These are phyloP conservation scores for Apophysomyces sp. DNA, from an alignment of 371 early-diverging fungal species.

Conservation along the genomic window DNA sequence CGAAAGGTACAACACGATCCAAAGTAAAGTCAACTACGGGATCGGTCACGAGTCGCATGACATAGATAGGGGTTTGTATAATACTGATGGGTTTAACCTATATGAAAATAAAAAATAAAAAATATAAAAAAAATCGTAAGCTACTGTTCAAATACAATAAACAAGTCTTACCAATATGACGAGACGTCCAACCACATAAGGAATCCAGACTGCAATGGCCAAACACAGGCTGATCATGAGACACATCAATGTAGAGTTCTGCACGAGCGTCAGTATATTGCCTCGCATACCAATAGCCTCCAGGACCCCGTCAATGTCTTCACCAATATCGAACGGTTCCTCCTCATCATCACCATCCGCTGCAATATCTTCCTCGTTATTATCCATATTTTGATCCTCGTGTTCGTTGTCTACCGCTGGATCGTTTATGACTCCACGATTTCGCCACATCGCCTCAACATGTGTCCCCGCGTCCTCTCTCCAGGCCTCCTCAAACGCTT, in stretches of 20 bases:
- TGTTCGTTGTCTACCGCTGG: too few species aligned
- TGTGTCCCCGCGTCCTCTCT: not conserved
- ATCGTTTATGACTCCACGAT: too few species aligned
- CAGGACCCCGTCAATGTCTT: conserved; percentile 75
- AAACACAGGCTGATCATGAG: conserved; percentile 68
- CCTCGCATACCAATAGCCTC: conserved; percentile 90
- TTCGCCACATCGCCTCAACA: not conserved
- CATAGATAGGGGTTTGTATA: conserved; percentile 36
- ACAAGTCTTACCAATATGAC: conserved; percentile 42
- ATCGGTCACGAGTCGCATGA: conserved; percentile 47
- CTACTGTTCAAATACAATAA: too few species aligned
- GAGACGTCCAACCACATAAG: conserved; percentile 64
- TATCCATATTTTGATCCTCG: too few species aligned
- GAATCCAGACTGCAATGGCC: conserved; percentile 71
- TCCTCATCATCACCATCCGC: conserved; percentile 8
- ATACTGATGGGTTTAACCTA: conserved; percentile 37
- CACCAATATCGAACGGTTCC: conserved; percentile 40
- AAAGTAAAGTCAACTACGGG: conserved; percentile 51
- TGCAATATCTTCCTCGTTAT: conserved; percentile 26
- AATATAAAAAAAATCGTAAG: too few species aligned
- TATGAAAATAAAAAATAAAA: too few species aligned
- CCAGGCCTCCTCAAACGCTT: not conserved
- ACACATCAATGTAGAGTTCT: conserved; percentile 75
- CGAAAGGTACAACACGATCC: conserved; percentile 26
- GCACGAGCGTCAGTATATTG: conserved; percentile 65